Conservation (phyloP, 1,284 basidiomycete genomes). For the Ustilago nuda region DNA sequence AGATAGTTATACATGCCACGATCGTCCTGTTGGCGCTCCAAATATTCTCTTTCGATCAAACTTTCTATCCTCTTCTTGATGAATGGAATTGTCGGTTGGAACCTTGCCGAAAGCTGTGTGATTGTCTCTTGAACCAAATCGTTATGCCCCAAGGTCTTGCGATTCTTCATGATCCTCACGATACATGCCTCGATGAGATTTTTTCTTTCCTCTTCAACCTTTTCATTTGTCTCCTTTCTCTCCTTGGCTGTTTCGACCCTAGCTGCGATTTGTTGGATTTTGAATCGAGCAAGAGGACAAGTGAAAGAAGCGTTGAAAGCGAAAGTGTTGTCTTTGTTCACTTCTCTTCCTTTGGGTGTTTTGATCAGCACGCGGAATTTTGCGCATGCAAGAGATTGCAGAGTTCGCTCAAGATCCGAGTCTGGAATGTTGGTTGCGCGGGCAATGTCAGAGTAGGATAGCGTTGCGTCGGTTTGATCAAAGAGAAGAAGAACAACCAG, state of each 20-base stretch:
- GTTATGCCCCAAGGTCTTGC: slow-evolving; percentile 88
- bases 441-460: slow-evolving; percentile 52
- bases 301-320: slow-evolving; percentile 88
- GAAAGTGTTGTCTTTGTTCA: slow-evolving; percentile 82
- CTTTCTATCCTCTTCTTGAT: slow-evolving; percentile 96
- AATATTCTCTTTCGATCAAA: slow-evolving; percentile 79
- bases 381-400: slow-evolving; percentile 96
- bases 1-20: slow-evolving; percentile 62
- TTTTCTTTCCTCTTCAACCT: slow-evolving; percentile 90
- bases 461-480: slow-evolving; percentile 72
- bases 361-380: slow-evolving; percentile 94
- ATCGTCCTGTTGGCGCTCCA: slow-evolving; percentile 53
- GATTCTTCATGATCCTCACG: slow-evolving; percentile 96
- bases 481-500: slow-evolving; percentile 90
- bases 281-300: slow-evolving; percentile 86
- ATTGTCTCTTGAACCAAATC: slow-evolving; percentile 93
- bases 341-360: slow-evolving; percentile 86
- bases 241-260: slow-evolving; percentile 89
- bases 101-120: slow-evolving; percentile 83
- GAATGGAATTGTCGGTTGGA: slow-evolving; percentile 83
- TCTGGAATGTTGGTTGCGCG: slow-evolving; percentile 75
- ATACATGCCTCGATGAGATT: slow-evolving; percentile 90
- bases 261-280: slow-evolving; percentile 88
- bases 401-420: slow-evolving; percentile 83
- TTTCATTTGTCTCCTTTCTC: slow-evolving; percentile 87